phyloP scores from a whole-genome alignment of 768 basidiomycete species.

The Pleurotus cornucopiae region DNA sequence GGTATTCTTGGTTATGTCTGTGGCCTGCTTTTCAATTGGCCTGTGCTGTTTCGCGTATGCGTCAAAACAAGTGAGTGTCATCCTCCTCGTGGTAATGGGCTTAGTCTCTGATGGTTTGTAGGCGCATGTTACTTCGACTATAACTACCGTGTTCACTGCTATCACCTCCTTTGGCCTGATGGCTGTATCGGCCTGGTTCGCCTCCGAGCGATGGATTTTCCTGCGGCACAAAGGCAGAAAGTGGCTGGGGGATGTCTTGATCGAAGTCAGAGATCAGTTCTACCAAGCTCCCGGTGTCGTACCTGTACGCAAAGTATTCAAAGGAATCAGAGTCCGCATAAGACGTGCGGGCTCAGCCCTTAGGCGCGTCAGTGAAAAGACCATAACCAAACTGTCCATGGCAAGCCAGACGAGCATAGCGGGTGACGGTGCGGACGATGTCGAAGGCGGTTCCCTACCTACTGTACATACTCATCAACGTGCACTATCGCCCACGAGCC shows the following conservation, averaged over 20 bases:
- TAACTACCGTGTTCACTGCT: conserved; percentile 74
- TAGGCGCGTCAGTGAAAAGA: conserved; percentile 19
- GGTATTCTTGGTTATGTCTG: conserved; percentile 80
- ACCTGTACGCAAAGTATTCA: conserved; percentile 11
- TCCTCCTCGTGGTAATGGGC: neutral
- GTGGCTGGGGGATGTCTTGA: conserved; percentile 62
- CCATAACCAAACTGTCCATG: conserved; percentile 14
- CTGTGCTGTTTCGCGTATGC: conserved; percentile 76
- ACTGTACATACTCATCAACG: conserved; percentile 13
- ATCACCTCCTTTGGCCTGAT: conserved; percentile 68
- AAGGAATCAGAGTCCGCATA: conserved; percentile 14
- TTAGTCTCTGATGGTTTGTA: conserved; percentile 20
- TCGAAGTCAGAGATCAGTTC: conserved; percentile 38
- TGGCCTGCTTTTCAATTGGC: conserved; percentile 78
- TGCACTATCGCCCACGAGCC: neutral
- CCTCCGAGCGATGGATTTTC: conserved; percentile 65
- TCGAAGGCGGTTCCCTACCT: conserved; percentile 25
- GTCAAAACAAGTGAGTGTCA: conserved; percentile 51
- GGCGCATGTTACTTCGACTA: conserved; percentile 56
- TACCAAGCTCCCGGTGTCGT: conserved; percentile 24
- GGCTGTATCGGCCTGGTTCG: conserved; percentile 73
- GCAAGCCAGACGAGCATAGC: conserved; percentile 18
- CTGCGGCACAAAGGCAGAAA: conserved; percentile 59
- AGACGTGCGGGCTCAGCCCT: conserved; percentile 14
- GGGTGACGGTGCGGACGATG: conserved; percentile 20